A percentile compares a stretch with the other conserved stretches of the same genome.
Conservation (phyloP, 2,329 filamentous ascomycete species). For the Ophiocordyceps unilateralis region DNA sequence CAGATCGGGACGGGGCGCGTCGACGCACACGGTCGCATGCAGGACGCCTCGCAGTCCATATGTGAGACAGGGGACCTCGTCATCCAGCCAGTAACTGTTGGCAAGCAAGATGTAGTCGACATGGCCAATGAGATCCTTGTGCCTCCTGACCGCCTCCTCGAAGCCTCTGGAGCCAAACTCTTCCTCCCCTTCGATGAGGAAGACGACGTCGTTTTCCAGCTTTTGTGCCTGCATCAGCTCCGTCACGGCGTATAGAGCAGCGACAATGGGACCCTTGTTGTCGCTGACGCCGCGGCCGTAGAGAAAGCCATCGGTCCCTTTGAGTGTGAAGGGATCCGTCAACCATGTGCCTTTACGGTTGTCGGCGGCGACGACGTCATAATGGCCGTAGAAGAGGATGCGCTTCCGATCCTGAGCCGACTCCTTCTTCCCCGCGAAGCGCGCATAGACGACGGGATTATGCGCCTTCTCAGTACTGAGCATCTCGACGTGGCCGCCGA, state of each 20-base stretch:
- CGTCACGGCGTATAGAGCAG: conserved; percentile 82
- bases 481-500: conserved; percentile 80
- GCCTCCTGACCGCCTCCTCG: conserved; percentile 58
- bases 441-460: conserved; percentile 87
- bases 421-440: conserved; percentile 61
- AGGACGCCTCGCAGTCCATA: conserved; percentile 89
- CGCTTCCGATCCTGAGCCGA: conserved; percentile 55
- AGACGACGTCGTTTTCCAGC: conserved; percentile 75
- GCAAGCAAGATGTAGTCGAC: conserved; percentile 91
- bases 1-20: conserved; percentile 72
- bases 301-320: conserved; percentile 77
- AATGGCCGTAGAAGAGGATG: conserved; percentile 93
- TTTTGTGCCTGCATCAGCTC: conserved; percentile 73
- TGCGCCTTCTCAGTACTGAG: conserved; percentile 63
- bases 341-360: conserved; percentile 69
- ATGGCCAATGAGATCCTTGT: conserved; percentile 72
- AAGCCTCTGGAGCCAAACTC: conserved; percentile 89
- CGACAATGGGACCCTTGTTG: conserved; percentile 92
- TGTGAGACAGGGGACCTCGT: conserved; percentile 85
- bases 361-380: conserved; percentile 89
- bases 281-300: conserved; percentile 95
- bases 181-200: conserved; percentile 92
- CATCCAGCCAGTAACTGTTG: conserved; percentile 97
- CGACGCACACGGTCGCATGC: conserved; percentile 77
- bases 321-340: conserved; percentile 75